A percentile compares a stretch with the other conserved stretches of the same genome.
Evolutionary conservation across 805 yeast genomes (phyloP).

Genomic region (Alloascoidea africana): DNA sequence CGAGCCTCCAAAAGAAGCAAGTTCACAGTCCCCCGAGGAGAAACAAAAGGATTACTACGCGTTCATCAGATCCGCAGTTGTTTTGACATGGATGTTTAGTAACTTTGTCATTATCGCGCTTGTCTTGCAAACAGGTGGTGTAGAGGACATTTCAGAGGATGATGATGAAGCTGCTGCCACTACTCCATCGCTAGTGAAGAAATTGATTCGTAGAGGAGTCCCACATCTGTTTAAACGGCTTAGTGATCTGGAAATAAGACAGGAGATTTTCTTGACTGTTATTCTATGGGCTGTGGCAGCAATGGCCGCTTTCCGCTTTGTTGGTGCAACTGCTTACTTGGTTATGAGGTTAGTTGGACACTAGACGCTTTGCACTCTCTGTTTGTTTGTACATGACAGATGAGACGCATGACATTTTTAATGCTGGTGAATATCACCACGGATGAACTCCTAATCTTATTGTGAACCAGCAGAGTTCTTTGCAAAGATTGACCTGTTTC

Average conservation of each 20-base stretch:
- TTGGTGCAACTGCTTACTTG: constrained; percentile 58
- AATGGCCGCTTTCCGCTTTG: constrained; percentile 68
- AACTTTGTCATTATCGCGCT: constrained; percentile 72
- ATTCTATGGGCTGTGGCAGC: constrained; percentile 90
- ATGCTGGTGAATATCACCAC: too few species aligned
- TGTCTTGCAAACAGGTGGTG: constrained; percentile 76
- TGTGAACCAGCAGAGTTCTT: too few species aligned
- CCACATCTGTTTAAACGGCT: constrained; percentile 12
- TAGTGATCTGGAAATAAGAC: constrained; percentile 27
- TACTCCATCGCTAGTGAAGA: constrained; percentile 13
- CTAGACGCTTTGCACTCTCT: too few species aligned
- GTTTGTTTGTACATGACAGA: too few species aligned
- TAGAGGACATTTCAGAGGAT: constrained; percentile 16
- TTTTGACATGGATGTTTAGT: constrained; percentile 76
- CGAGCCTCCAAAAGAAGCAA: constrained; percentile 18
- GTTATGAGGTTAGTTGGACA: constrained; percentile 17
- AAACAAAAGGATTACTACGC: constrained; percentile 77
- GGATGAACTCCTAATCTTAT: too few species aligned
- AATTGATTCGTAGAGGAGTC: constrained; percentile 4
- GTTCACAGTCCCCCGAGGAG: constrained; percentile 23
- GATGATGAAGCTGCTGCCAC: constrained; percentile 7
- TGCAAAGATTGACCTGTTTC: too few species aligned
- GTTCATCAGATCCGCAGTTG: constrained; percentile 76
- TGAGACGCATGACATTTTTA: too few species aligned
- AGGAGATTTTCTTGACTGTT: constrained; percentile 62